Percentiles rank a stretch among this genome's conserved stretches.
These are phyloP conservation scores for Chalciporus piperatus DNA, from an alignment of 768 basidiomycete genomes.

Conservation along the genomic window DNA sequence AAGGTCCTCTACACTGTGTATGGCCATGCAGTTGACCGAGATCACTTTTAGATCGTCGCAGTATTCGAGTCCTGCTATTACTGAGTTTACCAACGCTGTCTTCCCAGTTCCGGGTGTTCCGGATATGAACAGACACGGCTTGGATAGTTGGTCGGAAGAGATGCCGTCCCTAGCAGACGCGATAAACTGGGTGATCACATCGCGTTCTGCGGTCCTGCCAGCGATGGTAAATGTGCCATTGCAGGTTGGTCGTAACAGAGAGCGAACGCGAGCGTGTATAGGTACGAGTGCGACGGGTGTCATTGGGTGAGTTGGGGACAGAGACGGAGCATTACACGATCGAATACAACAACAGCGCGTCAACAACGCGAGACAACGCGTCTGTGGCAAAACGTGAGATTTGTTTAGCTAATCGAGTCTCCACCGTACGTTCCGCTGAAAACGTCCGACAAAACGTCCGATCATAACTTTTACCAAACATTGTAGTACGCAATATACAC, in stretches of 20 bases:
- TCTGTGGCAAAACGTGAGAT: neutral
- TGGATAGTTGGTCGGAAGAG: constrained; percentile 8
- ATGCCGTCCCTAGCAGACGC: constrained; percentile 44
- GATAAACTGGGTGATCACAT: constrained; percentile 57
- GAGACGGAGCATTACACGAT: constrained; percentile 30
- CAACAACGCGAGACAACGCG: constrained; percentile 25
- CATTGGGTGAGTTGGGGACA: constrained; percentile 57
- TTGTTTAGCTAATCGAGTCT: neutral
- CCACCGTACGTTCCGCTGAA: no score
- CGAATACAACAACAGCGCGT: constrained; percentile 17
- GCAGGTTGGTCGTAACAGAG: constrained; percentile 69
- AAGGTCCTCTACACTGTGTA: constrained; percentile 62
- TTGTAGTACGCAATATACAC: no score
- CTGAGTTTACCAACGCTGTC: constrained; percentile 75
- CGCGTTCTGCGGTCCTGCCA: constrained; percentile 67
- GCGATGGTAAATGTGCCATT: constrained; percentile 54
- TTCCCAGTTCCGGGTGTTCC: constrained; percentile 93
- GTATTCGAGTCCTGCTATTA: constrained; percentile 47
- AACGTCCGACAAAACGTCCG: neutral
- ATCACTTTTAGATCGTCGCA: constrained; percentile 44
- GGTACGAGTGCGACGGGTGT: constrained; percentile 45
- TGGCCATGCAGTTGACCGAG: constrained; percentile 78
- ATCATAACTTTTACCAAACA: no score
- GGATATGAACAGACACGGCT: constrained; percentile 77
- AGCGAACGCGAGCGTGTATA: constrained; percentile 61